Base-by-base conservation (phyloP, 768 basidiomycete genomes). In the Lactarius evosmus region DNA sequence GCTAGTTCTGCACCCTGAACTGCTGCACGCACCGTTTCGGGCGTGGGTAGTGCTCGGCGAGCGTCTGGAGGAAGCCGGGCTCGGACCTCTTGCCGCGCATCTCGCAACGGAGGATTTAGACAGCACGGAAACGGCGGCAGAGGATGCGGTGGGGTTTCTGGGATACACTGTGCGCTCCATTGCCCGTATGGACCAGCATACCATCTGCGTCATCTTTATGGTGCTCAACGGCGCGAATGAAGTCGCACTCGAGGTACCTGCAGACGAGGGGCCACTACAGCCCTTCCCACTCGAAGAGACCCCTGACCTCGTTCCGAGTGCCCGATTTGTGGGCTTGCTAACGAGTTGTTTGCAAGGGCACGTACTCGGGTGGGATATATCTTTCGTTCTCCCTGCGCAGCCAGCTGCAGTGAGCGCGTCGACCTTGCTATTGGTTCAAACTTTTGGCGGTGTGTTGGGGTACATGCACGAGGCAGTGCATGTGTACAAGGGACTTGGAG, bases 351-450 rank as follows among this genome's bases (percentile, higher is more conserved):
- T 87, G 40, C 86, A 87, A 69, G 83, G 81, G 1, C 86, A 88
- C 71, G 83, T 82, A 1, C 73, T 87, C 6, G 83, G 82, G 0
- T 86, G 83, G 83, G 85, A 88, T 72, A 82, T 86, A 50, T 86
- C 84, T 2, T 74, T 84, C 61, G 76, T 87, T 12, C 86, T 85
- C 5, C 85, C 85, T 3, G 78, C 79, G 8, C 67, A 79, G 49
- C 81, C 83, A 1, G 83, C 84, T 2, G 85, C 85, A 0, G 82
- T 86, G 0, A 84, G 84, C 19, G 79, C 80, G 29, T 86, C 83
- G 51, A 85, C 82, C 3, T 81, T 82, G 1, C 81, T 81, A 5
- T 79, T 88, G 29, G 80, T 87, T 19, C 75, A 72, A 61, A 76
- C 79, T 1, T 86, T 88, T 66, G n/a, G n/a, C n/a, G n/a, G n/a